A percentile compares a stretch with the other conserved stretches of the same genome.
Conservation (phyloP, 2,329 filamentous ascomycete species). For the Curvularia sp. region DNA sequence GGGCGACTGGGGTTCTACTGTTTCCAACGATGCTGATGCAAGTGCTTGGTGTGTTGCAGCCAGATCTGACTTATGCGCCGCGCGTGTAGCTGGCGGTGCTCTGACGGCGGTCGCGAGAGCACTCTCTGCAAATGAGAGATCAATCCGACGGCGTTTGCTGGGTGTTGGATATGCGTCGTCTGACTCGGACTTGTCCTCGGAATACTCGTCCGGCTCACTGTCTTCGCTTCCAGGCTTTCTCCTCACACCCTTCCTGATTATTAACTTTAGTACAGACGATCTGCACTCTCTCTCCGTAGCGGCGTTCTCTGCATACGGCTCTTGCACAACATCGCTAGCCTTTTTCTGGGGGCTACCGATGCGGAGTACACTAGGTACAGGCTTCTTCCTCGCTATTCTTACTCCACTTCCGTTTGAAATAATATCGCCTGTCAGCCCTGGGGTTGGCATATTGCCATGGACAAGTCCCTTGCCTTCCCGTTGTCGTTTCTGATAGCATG, state of each 20-base stretch:
- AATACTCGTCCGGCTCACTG: slow-evolving; percentile 10
- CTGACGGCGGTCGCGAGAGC: slow-evolving; percentile 10
- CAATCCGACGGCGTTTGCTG: slow-evolving; percentile 19
- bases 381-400: slow-evolving; percentile 13
- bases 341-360: neutral
- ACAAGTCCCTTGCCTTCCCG: slow-evolving; percentile 22
- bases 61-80: slow-evolving; percentile 1
- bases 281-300: neutral
- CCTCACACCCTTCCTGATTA: slow-evolving; percentile 13
- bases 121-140: slow-evolving; percentile 17
- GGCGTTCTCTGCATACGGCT: neutral
- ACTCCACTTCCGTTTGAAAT: neutral
- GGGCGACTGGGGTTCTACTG: neutral
- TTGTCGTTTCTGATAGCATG: slow-evolving; percentile 32
- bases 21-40: neutral
- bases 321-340: neutral
- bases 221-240: slow-evolving; percentile 7
- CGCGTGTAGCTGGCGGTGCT: slow-evolving; percentile 8
- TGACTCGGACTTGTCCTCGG: slow-evolving; percentile 18
- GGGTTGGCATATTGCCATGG: slow-evolving; percentile 34
- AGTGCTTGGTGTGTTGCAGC: neutral
- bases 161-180: slow-evolving; percentile 17
- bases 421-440: neutral
- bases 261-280: neutral
- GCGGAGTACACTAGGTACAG: neutral